Percentiles rank a stretch among this genome's conserved stretches.
phyloP scores from a whole-genome alignment of 441 rosid species.

The Populus trichocarpa region DNA sequence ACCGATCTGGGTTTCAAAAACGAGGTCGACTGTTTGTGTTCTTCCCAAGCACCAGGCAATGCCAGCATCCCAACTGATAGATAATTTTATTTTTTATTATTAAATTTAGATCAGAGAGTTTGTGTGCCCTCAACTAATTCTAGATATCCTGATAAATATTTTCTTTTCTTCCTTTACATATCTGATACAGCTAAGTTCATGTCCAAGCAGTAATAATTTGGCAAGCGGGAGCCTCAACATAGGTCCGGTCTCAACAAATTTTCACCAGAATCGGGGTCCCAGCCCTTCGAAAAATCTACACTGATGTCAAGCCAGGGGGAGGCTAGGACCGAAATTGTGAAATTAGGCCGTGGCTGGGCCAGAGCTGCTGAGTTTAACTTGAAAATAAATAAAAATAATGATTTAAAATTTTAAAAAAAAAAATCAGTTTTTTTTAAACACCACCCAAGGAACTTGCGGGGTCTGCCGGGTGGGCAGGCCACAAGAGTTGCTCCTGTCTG shows the following conservation, averaged over 20 bases:
- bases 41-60: too few species aligned
- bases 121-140: too few species aligned
- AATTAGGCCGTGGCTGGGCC: constrained; percentile 13
- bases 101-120: too few species aligned
- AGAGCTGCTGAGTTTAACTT: not conserved
- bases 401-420: too few species aligned
- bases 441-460: constrained; percentile 3
- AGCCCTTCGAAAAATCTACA: not conserved
- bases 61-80: too few species aligned
- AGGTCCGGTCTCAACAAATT: not conserved
- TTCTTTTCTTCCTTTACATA: not conserved
- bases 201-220: not conserved
- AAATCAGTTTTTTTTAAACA: too few species aligned
- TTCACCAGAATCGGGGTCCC: not conserved
- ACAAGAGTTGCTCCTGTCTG: constrained; percentile 36
- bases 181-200: not conserved
- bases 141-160: not conserved
- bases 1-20: too few species aligned
- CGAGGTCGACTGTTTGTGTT: too few species aligned
- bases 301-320: not conserved
- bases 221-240: too few species aligned
- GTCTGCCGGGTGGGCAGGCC: constrained; percentile 28
- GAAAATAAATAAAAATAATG: not conserved
- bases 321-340: not conserved
- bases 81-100: not conserved